These are phyloP conservation scores for Tilletia caries DNA, from an alignment of 1,284 basidiomycete species.

Conservation along the genomic window DNA sequence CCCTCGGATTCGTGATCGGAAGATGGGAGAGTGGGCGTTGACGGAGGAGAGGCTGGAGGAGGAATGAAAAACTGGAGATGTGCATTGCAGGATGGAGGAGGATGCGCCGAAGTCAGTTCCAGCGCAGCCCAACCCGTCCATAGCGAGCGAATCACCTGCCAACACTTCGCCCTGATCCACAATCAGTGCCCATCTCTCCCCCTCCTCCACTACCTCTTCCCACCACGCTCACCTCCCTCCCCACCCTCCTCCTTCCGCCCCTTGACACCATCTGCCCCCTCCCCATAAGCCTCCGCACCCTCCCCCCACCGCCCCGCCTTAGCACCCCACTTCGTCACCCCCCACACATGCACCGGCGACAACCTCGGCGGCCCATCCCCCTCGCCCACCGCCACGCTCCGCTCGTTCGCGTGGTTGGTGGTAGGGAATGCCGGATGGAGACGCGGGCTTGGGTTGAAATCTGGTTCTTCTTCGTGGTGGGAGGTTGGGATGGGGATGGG, in stretches of 20 bases:
- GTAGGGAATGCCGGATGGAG: not conserved
- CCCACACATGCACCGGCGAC: conserved; percentile 38
- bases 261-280: not conserved
- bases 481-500: not conserved
- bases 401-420: not conserved
- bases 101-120: too few relatives aligned
- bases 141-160: too few relatives aligned
- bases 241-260: too few relatives aligned
- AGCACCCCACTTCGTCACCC: conserved; percentile 59
- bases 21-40: too few relatives aligned
- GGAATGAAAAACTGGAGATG: too few relatives aligned
- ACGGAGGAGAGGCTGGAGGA: too few relatives aligned
- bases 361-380: conserved; percentile 33
- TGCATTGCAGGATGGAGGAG: too few relatives aligned
- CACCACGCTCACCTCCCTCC: not conserved
- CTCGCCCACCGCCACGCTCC: not conserved
- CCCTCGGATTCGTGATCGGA: too few relatives aligned
- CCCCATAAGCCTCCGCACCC: conserved; percentile 57
- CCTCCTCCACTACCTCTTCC: not conserved
- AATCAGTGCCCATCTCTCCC: not conserved
- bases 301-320: conserved; percentile 58
- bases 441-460: conserved; percentile 6
- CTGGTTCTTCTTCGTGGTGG: conserved; percentile 16
- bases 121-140: too few relatives aligned
- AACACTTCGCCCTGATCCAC: too few relatives aligned